A percentile compares a stretch with the other conserved stretches of the same genome.
Evolutionary conservation across 495 filamentous ascomycete species (phyloP).

Genomic region (Aspergillus olivimuriae): DNA sequence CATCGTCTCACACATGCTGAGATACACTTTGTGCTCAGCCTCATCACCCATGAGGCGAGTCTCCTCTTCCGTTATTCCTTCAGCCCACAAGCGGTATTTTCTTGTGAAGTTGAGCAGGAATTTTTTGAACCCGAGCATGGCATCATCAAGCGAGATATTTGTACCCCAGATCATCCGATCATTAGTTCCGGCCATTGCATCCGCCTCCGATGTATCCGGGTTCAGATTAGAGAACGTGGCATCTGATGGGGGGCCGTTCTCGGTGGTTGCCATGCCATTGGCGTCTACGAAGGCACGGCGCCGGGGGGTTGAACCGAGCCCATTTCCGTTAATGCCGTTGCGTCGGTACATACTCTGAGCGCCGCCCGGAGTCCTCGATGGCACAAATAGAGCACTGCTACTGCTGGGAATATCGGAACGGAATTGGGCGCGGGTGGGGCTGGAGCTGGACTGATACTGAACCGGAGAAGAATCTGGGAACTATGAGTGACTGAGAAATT

Average conservation of each 20-base stretch:
- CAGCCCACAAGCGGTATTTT: conserved; percentile 87
- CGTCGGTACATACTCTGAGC: conserved; percentile 52
- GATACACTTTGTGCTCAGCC: conserved; percentile 67
- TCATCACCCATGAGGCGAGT: conserved; percentile 54
- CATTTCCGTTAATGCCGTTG: conserved; percentile 77
- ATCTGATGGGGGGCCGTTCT: conserved; percentile 56
- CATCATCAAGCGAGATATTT: conserved; percentile 88
- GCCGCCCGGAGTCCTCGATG: conserved; percentile 46
- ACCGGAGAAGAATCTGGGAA: conserved; percentile 80
- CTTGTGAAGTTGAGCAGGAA: conserved; percentile 84
- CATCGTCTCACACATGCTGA: conserved; percentile 85
- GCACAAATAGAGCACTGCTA: conserved; percentile 82
- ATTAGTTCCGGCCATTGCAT: conserved; percentile 73
- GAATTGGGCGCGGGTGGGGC: conserved; percentile 58
- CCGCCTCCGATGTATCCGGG: conserved; percentile 84
- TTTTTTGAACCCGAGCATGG: conserved; percentile 78
- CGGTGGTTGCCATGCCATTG: conserved; percentile 61
- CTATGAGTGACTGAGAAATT: not conserved
- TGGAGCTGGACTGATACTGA: conserved; percentile 80
- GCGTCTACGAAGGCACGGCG: conserved; percentile 75
- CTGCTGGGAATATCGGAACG: conserved; percentile 63
- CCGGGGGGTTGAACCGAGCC: conserved; percentile 58
- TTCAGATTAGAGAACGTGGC: conserved; percentile 85
- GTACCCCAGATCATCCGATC: conserved; percentile 94
- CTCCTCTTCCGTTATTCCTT: conserved; percentile 73